A percentile compares a stretch with the other conserved stretches of the same genome.
Conservation (phyloP, 495 filamentous ascomycete species). For the Podospora pseudoanserina region DNA sequence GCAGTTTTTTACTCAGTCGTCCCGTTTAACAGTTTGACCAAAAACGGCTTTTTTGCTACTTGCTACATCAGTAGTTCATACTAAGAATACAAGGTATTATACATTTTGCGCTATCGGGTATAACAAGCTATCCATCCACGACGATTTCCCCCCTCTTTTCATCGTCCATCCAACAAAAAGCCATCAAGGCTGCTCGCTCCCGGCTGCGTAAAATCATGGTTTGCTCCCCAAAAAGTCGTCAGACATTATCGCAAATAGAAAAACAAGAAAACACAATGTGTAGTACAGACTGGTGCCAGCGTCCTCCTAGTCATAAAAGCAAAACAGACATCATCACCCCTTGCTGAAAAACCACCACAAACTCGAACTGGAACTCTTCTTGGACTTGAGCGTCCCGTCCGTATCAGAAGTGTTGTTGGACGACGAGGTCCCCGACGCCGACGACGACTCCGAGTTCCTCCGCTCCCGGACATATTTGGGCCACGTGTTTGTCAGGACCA, state of each 20-base stretch:
- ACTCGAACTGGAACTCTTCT: background rate
- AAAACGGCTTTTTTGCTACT: too few relatives aligned
- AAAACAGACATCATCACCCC: background rate
- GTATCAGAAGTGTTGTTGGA: background rate
- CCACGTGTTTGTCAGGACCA: conserved; percentile 70
- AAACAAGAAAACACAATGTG: background rate
- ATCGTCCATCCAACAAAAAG: background rate
- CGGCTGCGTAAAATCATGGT: background rate
- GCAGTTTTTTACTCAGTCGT: too few relatives aligned
- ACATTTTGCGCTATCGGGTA: background rate
- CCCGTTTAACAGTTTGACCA: too few relatives aligned
- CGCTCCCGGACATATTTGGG: conserved; percentile 54
- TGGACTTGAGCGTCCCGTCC: background rate
- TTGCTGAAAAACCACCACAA: background rate
- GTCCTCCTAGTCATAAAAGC: background rate
- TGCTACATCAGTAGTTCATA: too few relatives aligned
- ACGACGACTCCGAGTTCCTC: conserved; percentile 12
- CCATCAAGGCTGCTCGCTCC: background rate
- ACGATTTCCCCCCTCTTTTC: background rate
- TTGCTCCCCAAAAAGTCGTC: background rate
- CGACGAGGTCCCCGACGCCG: background rate
- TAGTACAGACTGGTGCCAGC: background rate
- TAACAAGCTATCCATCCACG: background rate
- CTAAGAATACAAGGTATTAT: background rate
- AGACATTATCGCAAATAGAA: background rate